A percentile compares a stretch with the other conserved stretches of the same genome.
These are phyloP conservation scores for Colletotrichum nymphaeae DNA, from an alignment of 2,329 filamentous ascomycete species.

Conservation along the genomic window DNA sequence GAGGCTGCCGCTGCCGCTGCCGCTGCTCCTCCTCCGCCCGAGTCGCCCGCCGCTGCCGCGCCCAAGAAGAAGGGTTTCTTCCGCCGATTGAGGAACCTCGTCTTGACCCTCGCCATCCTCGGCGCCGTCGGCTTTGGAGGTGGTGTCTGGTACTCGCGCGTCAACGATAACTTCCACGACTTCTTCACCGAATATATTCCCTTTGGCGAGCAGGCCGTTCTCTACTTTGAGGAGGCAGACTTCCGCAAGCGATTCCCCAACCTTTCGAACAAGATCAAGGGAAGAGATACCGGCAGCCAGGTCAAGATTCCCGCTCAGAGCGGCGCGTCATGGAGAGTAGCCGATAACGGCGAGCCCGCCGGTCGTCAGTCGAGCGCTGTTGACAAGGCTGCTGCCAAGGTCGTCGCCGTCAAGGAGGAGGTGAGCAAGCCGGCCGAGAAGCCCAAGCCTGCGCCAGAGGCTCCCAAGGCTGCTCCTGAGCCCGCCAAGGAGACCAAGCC, in stretches of 20 bases:
- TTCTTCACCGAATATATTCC: slow-evolving; percentile 98
- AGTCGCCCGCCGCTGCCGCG: slow-evolving; percentile 49
- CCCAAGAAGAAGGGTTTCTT: slow-evolving; percentile 73
- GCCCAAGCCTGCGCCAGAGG: slow-evolving; percentile 19
- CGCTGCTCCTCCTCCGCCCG: slow-evolving; percentile 44
- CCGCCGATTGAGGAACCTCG: slow-evolving; percentile 80
- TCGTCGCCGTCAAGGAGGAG: slow-evolving; percentile 42
- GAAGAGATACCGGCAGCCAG: slow-evolving; percentile 71
- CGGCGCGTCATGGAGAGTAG: slow-evolving; percentile 84
- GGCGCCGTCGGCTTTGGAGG: slow-evolving; percentile 84
- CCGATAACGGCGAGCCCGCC: slow-evolving; percentile 67
- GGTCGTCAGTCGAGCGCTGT: slow-evolving; percentile 73
- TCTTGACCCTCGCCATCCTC: slow-evolving; percentile 82
- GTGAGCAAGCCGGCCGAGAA: slow-evolving; percentile 44
- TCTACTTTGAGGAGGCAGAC: slow-evolving; percentile 95
- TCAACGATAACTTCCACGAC: slow-evolving; percentile 98
- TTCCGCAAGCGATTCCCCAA: slow-evolving; percentile 86
- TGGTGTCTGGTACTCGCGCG: slow-evolving; percentile 90
- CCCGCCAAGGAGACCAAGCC: slow-evolving; percentile 47
- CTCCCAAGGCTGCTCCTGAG: slow-evolving; percentile 35
- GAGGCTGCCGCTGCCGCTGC: slow-evolving; percentile 42
- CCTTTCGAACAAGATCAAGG: slow-evolving; percentile 53
- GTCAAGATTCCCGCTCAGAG: slow-evolving; percentile 88
- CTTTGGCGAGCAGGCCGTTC: slow-evolving; percentile 91
- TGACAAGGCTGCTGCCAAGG: slow-evolving; percentile 47